Evolutionary conservation across 768 basidiomycete genomes (phyloP).

Genomic region (Kwoniella newhampshirensis): DNA sequence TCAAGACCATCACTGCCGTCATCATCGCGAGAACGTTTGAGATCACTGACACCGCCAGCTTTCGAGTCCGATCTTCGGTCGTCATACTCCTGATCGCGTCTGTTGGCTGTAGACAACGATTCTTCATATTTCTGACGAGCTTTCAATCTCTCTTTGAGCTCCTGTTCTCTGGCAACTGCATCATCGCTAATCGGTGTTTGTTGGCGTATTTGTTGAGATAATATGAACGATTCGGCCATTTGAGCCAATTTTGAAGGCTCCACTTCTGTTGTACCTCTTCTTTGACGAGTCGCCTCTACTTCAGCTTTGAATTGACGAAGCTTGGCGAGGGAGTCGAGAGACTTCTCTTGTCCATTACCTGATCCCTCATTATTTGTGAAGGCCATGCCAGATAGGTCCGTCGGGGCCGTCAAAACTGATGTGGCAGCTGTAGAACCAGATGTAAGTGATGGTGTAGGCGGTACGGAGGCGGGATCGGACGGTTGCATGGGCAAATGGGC

Average conservation of each 20-base stretch:
- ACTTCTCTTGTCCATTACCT: not conserved
- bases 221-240: conserved; percentile 22
- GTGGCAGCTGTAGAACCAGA: not conserved
- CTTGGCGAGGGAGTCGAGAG: conserved; percentile 21
- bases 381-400: not conserved
- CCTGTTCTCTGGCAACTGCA: conserved; percentile 3
- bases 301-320: conserved; percentile 27
- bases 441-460: conserved; percentile 3
- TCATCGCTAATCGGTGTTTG: not conserved
- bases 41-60: too few relatives aligned
- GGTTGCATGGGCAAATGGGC: not conserved
- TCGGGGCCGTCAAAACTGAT: not conserved
- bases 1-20: too few relatives aligned
- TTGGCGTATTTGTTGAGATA: conserved; percentile 9
- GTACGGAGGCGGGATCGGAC: not conserved
- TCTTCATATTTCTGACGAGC: not conserved
- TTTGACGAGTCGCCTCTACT: conserved; percentile 16
- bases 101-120: too few relatives aligned
- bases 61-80: too few relatives aligned
- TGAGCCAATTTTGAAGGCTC: conserved; percentile 11
- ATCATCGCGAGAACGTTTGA: too few relatives aligned
- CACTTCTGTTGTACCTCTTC: conserved; percentile 1
- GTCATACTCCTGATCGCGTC: too few relatives aligned
- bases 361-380: too few relatives aligned
- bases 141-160: conserved; percentile 13